phyloP scores from a whole-genome alignment of 73 alveolate genomes.

The Uronychia binucleata region DNA sequence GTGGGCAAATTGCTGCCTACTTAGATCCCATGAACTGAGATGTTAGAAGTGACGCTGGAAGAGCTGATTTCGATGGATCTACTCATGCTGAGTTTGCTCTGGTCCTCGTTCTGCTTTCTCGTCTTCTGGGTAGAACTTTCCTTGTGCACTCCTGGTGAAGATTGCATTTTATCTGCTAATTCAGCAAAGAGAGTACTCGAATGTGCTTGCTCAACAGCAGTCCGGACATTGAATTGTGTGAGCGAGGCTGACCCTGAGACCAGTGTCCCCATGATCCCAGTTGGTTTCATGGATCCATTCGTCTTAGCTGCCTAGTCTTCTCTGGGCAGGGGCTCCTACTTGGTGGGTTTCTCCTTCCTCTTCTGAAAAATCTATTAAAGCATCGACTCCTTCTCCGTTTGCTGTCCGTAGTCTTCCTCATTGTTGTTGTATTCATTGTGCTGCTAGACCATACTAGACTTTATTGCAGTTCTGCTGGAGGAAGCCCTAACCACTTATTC shows the following conservation, averaged over 20 bases:
- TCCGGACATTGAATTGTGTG: background rate
- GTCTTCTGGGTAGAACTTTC: no score
- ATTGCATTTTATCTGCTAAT: no score
- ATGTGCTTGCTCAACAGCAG: no score
- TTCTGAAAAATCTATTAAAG: background rate
- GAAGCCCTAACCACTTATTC: background rate
- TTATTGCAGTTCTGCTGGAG: background rate
- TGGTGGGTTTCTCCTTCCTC: background rate
- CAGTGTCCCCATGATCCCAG: background rate
- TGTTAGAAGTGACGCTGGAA: no score
- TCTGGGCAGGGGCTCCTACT: background rate
- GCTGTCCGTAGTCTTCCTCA: background rate
- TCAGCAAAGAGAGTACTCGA: no score
- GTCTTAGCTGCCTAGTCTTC: background rate
- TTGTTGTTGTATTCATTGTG: background rate
- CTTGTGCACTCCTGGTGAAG: no score
- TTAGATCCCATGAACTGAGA: no score
- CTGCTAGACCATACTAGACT: background rate
- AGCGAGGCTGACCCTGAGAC: background rate
- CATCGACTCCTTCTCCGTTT: background rate
- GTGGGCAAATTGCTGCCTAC: no score
- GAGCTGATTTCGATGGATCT: no score
- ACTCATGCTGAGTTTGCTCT: no score
- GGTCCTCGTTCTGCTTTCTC: no score
- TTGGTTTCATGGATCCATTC: background rate